Base-by-base conservation (phyloP, 2,329 filamentous ascomycete genomes). In the Apiospora hydei region DNA sequence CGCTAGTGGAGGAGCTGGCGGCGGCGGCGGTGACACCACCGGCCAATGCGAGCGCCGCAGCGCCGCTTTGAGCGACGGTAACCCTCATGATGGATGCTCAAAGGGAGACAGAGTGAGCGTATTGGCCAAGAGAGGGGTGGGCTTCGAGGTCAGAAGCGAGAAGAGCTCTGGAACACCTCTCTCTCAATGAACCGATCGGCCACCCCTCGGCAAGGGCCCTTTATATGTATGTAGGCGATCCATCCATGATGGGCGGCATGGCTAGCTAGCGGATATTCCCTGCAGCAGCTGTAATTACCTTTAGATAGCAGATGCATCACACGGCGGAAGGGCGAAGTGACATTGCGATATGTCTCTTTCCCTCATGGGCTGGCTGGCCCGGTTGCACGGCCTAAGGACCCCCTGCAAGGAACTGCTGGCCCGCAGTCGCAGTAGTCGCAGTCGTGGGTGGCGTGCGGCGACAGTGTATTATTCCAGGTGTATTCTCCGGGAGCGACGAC, bases 141-240 rank as follows among this genome's bases (percentile, higher is more conserved):
- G 57, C 34, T 34, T 64, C 57, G 41, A 64, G 34, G 57, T 64
- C 57, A 64, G 57, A 64, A 64, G 57, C 57, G 57, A 64, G 57
- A 64, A 41, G 57, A 64, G 34, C 57, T 64, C 57, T 64, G 57
- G 34, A 41, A 13, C 49, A 26, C 4, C 57, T 64, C 21, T 18
- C 11, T 10, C 16, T 10, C 16, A n/a, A 38, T 16, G 8, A 21
- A 10, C 34, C n/a, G 10, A 34, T 14, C 18, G 34, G 8, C 41
- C 21, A 34, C 10, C 57, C 57, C 4, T 41, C 34, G 57, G 57
- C 34, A 41, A 18, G 14, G 18, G 34, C 34, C 57, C 57, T 24
- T 64, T 64, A 61, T 61, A 61, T 64, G 13, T 64, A n/a, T 1
- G 18, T 1, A 30, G 26, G 26, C 26, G 26, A 30, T 30, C n/a